Percentiles rank a stretch among this genome's conserved stretches.
Conservation (phyloP, 257 asterid species). For the Solanum piurae region DNA sequence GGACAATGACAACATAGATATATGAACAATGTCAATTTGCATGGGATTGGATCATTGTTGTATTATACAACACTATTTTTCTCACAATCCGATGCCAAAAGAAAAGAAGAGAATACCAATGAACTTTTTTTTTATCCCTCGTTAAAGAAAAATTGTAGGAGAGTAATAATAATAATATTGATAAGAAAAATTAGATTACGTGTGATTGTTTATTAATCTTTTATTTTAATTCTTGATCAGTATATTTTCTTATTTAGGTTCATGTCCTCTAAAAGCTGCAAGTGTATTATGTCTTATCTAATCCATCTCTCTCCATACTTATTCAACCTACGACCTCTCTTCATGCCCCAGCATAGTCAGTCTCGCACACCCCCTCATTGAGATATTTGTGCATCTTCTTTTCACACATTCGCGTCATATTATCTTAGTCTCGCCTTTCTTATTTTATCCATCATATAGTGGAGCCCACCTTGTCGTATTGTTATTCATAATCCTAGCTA, state of each 20-base stretch:
- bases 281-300: background rate
- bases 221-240: no score
- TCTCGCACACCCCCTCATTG: background rate
- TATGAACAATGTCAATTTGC: background rate
- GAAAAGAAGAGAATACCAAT: background rate
- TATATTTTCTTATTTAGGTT: no score
- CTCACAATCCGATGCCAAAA: background rate
- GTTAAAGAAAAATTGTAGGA: background rate
- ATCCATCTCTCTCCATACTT: no score
- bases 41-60: background rate
- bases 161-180: no score
- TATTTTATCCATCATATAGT: no score
- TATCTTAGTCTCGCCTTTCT: no score
- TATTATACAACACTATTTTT: background rate
- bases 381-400: background rate
- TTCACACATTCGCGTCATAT: background rate
- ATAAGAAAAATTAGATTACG: background rate
- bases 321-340: background rate
- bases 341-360: background rate
- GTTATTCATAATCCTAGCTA: background rate
- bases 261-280: accelerated
- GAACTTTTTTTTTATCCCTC: background rate
- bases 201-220: background rate
- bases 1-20: background rate
- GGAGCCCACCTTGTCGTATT: background rate